These are phyloP conservation scores for Aquilaria malaccensis DNA, from an alignment of 345 rosid species.

Conservation along the genomic window DNA sequence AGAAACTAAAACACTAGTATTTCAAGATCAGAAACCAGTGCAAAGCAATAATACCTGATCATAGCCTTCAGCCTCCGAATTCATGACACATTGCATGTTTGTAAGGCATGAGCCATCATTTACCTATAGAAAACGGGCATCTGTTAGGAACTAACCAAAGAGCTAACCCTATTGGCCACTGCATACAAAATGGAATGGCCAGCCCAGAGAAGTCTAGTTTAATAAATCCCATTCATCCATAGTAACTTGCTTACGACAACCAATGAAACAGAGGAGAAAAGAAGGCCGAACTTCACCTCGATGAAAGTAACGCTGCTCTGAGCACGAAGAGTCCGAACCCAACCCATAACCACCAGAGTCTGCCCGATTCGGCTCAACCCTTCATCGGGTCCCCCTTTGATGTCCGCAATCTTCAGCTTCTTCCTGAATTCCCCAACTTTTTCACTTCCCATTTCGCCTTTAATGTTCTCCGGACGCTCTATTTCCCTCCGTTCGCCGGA, in stretches of 20 bases:
- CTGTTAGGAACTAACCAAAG: background rate
- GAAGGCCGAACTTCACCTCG: conserved; percentile 36
- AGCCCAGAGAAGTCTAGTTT: no score
- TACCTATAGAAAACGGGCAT: conserved; percentile 31
- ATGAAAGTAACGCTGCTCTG: conserved; percentile 85
- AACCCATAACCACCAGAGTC: conserved; percentile 60
- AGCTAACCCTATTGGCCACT: no score
- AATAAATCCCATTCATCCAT: no score
- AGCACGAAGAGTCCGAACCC: conserved; percentile 88
- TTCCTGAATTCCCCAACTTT: conserved; percentile 57
- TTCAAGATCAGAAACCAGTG: no score
- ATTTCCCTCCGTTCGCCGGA: conserved; percentile 29
- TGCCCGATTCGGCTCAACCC: conserved; percentile 61
- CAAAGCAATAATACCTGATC: conserved; percentile 55
- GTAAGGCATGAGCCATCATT: conserved; percentile 95
- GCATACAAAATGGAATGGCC: no score
- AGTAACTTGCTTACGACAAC: no score
- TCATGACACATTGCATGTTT: conserved; percentile 93
- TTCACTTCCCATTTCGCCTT: conserved; percentile 21
- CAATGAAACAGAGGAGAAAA: background rate
- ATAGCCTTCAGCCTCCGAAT: conserved; percentile 71
- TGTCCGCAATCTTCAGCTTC: conserved; percentile 63
- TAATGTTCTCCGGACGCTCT: conserved; percentile 20
- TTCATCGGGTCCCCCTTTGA: conserved; percentile 69
- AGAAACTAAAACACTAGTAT: background rate